Conservation (phyloP, 2,329 filamentous ascomycete genomes). For the Acrodontium crateriforme region DNA sequence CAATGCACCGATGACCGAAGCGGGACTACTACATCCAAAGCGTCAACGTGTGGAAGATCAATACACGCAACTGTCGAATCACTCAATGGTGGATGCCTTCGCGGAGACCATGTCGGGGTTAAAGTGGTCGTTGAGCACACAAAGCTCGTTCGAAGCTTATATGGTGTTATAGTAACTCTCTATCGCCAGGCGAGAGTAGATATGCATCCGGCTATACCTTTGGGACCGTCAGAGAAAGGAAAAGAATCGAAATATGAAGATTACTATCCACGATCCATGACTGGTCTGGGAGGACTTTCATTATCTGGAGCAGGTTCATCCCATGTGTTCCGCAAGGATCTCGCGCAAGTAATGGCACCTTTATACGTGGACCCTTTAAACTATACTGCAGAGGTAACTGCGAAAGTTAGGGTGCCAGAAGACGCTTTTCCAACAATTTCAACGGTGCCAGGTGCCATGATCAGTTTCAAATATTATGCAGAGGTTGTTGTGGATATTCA, state of each 20-base stretch:
- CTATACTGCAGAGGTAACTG: slow-evolving; percentile 65
- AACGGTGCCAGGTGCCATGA: slow-evolving; percentile 81
- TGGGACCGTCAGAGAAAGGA: slow-evolving; percentile 48
- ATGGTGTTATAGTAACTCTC: slow-evolving; percentile 83
- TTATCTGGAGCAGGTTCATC: slow-evolving; percentile 74
- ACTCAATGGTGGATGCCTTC: slow-evolving; percentile 66
- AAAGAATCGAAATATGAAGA: slow-evolving; percentile 64
- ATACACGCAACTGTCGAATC: slow-evolving; percentile 81
- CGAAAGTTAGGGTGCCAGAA: slow-evolving; percentile 74
- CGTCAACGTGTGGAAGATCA: slow-evolving; percentile 52
- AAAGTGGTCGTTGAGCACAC: slow-evolving; percentile 75
- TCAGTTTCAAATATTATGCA: slow-evolving; percentile 86
- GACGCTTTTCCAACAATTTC: slow-evolving; percentile 86
- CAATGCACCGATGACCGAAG: slow-evolving; percentile 17
- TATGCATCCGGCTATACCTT: slow-evolving; percentile 51
- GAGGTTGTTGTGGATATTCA: slow-evolving; percentile 89
- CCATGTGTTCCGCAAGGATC: slow-evolving; percentile 89
- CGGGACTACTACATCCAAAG: slow-evolving; percentile 33
- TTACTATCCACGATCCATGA: slow-evolving; percentile 74
- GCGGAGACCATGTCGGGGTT: slow-evolving; percentile 70
- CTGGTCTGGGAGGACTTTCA: slow-evolving; percentile 73
- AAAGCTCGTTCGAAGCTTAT: slow-evolving; percentile 77
- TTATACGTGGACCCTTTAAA: slow-evolving; percentile 74
- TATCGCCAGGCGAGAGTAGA: slow-evolving; percentile 88
- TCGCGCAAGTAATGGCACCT: slow-evolving; percentile 77